These are phyloP conservation scores for Clitoria ternatea DNA, from an alignment of 306 rosid species.

Conservation along the genomic window DNA sequence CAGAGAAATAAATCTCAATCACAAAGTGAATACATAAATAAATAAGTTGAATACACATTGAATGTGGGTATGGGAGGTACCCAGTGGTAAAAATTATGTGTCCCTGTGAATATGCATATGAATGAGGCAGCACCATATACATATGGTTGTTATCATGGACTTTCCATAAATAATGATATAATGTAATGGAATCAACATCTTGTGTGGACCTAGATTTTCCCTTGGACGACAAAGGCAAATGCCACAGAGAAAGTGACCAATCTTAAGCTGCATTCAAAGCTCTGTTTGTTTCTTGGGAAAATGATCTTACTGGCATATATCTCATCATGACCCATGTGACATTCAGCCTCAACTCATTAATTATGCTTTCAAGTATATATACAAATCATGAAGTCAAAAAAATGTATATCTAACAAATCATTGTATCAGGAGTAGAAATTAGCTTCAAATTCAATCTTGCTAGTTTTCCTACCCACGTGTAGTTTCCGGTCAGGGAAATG, in stretches of 20 bases:
- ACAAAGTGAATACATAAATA: neutral
- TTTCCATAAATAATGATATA: constrained; percentile 23
- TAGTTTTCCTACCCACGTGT: too few relatives aligned
- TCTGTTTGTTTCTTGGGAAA: constrained; percentile 30
- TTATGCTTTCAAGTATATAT: constrained; percentile 15
- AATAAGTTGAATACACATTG: neutral
- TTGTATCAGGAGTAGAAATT: neutral
- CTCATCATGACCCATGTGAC: constrained; percentile 36
- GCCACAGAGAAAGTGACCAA: constrained; percentile 35
- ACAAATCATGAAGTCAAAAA: too few relatives aligned
- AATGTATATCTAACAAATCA: too few relatives aligned
- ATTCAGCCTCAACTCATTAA: constrained; percentile 8
- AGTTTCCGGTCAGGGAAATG: too few relatives aligned
- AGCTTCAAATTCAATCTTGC: too few relatives aligned
- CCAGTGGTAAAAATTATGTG: constrained; percentile 3
- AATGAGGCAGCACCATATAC: constrained; percentile 4
- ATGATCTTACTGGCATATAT: constrained; percentile 19
- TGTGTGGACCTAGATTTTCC: constrained; percentile 33
- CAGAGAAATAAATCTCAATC: constrained; percentile 15
- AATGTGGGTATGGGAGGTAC: constrained; percentile 7
- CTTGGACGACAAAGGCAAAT: constrained; percentile 21
- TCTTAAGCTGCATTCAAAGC: constrained; percentile 36
- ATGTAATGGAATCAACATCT: neutral
- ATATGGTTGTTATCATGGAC: constrained; percentile 26
- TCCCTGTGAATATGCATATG: neutral